A percentile compares a stretch with the other conserved stretches of the same genome.
Conservation (phyloP, 2,329 filamentous ascomycete species). For the Cryphonectria naterciae region DNA sequence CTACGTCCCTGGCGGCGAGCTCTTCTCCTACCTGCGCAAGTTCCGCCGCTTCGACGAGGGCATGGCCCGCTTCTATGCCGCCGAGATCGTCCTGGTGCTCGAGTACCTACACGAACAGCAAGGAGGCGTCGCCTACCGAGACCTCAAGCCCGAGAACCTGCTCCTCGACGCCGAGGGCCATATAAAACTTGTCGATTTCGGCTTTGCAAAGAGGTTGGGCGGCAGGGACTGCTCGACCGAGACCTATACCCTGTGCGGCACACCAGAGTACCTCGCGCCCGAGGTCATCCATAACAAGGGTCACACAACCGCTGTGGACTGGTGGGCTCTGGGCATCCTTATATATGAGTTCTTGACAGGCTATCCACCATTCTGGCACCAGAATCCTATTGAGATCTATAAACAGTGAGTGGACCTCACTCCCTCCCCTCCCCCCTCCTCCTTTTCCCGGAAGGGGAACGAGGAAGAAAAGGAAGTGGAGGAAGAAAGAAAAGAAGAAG, state of each 20-base stretch:
- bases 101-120: constrained; percentile 81
- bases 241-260: constrained; percentile 83
- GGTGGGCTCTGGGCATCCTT: constrained; percentile 85
- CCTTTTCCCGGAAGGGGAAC: neutral
- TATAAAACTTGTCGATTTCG: constrained; percentile 83
- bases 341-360: constrained; percentile 86
- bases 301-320: constrained; percentile 76
- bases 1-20: constrained; percentile 81
- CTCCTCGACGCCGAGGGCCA: constrained; percentile 77
- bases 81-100: constrained; percentile 81
- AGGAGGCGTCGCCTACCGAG: constrained; percentile 77
- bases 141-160: constrained; percentile 83
- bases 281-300: constrained; percentile 86
- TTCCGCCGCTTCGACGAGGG: constrained; percentile 78
- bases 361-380: constrained; percentile 85
- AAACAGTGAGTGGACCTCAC: constrained; percentile 66
- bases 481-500: neutral
- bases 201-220: constrained; percentile 80
- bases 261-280: constrained; percentile 81
- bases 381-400: constrained; percentile 86
- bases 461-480: neutral
- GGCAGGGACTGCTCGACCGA: constrained; percentile 55
- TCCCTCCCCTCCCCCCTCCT: neutral
- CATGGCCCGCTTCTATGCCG: constrained; percentile 79
- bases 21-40: constrained; percentile 81